Conservation (phyloP, 371 early-diverging fungal species). For the Mucor lusitanicus region DNA sequence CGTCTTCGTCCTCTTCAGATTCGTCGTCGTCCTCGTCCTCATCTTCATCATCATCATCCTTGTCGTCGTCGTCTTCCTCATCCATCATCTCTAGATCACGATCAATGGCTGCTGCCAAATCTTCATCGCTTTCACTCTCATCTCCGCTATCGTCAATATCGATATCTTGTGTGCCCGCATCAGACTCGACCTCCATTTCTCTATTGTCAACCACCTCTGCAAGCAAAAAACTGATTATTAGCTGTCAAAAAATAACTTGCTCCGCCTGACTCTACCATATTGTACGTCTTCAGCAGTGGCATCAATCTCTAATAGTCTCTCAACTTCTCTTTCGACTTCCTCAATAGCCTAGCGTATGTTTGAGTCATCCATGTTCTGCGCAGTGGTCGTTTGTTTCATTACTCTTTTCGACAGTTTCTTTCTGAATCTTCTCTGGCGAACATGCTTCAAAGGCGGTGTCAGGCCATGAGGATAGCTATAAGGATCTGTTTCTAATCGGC, state of each 20-base stretch:
- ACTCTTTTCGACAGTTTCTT: slow-evolving; percentile 84
- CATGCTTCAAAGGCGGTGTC: slow-evolving; percentile 89
- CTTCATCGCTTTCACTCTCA: slow-evolving; percentile 53
- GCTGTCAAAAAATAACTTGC: no score
- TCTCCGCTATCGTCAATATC: slow-evolving; percentile 49
- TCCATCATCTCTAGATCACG: slow-evolving; percentile 48
- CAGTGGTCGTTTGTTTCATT: slow-evolving; percentile 13
- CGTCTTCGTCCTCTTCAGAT: slow-evolving; percentile 27
- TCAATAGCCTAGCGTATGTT: slow-evolving; percentile 72
- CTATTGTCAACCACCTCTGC: slow-evolving; percentile 49
- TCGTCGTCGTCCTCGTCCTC: slow-evolving; percentile 43
- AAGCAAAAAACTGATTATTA: neutral
- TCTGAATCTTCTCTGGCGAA: slow-evolving; percentile 86
- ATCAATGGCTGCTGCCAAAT: slow-evolving; percentile 51
- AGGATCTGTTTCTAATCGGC: slow-evolving; percentile 48
- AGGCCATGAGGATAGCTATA: slow-evolving; percentile 85
- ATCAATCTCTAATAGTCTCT: slow-evolving; percentile 83
- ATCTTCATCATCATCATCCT: slow-evolving; percentile 45
- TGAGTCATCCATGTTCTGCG: neutral
- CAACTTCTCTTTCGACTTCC: slow-evolving; percentile 89
- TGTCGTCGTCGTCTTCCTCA: slow-evolving; percentile 49
- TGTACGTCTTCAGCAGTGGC: slow-evolving; percentile 77
- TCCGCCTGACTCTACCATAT: no score
- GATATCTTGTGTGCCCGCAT: slow-evolving; percentile 50
- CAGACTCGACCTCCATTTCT: slow-evolving; percentile 47